Conservation (phyloP, 2,329 filamentous ascomycete genomes). For the Ophiostoma novo-ulmi region DNA sequence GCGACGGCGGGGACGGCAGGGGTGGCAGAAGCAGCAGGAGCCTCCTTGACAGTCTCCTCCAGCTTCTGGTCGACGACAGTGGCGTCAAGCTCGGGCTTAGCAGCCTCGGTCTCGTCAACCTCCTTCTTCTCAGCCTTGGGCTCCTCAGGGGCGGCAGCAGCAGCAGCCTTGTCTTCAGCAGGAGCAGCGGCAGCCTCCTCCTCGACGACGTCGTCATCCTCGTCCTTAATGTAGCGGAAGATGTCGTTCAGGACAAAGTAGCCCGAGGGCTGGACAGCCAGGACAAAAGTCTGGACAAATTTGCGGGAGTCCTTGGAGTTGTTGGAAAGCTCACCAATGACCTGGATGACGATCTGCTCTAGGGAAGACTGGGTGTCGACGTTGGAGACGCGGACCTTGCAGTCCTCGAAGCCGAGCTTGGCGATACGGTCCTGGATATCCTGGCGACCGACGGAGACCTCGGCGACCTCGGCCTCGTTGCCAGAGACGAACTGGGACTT, state of each 20-base stretch:
- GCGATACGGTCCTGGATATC: constrained; percentile 93
- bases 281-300: constrained; percentile 95
- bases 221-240: constrained; percentile 85
- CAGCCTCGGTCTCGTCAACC: constrained; percentile 41
- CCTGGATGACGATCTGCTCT: constrained; percentile 93
- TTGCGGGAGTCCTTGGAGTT: constrained; percentile 86
- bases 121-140: constrained; percentile 36
- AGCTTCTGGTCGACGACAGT: constrained; percentile 68
- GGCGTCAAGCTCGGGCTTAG: constrained; percentile 39
- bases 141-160: constrained; percentile 27
- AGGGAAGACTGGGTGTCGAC: constrained; percentile 88
- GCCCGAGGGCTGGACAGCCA: constrained; percentile 90
- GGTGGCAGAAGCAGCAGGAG: constrained; percentile 35
- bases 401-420: constrained; percentile 88
- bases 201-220: constrained; percentile 64
- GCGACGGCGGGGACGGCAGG: constrained; percentile 39
- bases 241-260: constrained; percentile 99
- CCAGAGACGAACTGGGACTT: constrained; percentile 92
- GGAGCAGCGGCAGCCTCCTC: constrained; percentile 28
- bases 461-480: constrained; percentile 79
- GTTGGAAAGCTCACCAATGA: constrained; percentile 97
- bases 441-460: constrained; percentile 82
- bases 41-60: constrained; percentile 50
- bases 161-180: constrained; percentile 30
- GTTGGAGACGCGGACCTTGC: constrained; percentile 96